These are phyloP conservation scores for Mycena albidolilacea DNA, from an alignment of 768 basidiomycete genomes.

Conservation along the genomic window DNA sequence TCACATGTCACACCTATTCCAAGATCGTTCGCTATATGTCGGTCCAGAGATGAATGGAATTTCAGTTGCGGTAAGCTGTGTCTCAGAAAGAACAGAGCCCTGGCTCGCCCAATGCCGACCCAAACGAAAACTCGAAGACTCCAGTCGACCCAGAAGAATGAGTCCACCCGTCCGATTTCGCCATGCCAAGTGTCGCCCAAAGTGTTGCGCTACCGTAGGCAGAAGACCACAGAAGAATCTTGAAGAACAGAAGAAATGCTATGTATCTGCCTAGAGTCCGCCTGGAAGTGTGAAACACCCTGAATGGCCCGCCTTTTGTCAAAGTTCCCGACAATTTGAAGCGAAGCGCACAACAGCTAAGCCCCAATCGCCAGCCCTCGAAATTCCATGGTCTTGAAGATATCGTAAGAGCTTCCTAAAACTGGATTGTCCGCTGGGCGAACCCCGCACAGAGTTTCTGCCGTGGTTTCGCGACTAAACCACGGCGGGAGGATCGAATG, in stretches of 20 bases:
- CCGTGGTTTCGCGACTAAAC: too few species aligned
- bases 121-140: not conserved
- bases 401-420: too few species aligned
- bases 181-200: not conserved
- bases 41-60: not conserved
- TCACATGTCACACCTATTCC: not conserved
- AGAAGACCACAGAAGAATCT: not conserved
- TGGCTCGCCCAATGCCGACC: not conserved
- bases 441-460: too few species aligned
- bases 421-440: too few species aligned
- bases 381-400: too few species aligned
- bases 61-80: not conserved
- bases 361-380: too few species aligned
- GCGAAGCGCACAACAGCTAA: too few species aligned
- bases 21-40: not conserved
- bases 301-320: not conserved
- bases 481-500: not conserved
- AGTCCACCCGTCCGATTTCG: not conserved
- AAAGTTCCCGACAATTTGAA: not conserved
- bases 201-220: too few species aligned
- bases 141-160: not conserved
- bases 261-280: not conserved
- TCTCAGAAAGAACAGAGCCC: not conserved
- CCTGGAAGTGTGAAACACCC: not conserved
- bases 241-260: not conserved